These are phyloP conservation scores for Termitomyces sp. DNA, from an alignment of 768 basidiomycete genomes.

Conservation along the genomic window DNA sequence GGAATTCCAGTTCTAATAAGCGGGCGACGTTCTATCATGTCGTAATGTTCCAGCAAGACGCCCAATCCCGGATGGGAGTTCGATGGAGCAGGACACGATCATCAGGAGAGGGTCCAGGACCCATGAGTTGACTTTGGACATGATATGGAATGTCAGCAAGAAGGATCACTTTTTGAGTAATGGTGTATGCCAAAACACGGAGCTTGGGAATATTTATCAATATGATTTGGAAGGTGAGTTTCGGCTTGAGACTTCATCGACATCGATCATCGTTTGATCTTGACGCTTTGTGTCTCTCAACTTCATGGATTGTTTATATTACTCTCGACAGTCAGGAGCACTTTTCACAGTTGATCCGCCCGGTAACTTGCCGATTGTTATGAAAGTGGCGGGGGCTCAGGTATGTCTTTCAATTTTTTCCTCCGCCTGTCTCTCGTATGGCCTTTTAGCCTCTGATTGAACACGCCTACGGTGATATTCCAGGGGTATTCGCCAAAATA, in stretches of 20 bases:
- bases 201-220: slow-evolving; percentile 2
- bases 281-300: background rate
- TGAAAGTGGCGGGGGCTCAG: background rate
- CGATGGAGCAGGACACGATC: background rate
- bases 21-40: background rate
- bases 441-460: background rate
- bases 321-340: background rate
- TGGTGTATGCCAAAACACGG: background rate
- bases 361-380: background rate
- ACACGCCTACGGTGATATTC: background rate
- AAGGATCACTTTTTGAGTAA: background rate
- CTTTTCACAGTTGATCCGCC: background rate
- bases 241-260: background rate
- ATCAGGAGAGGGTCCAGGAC: background rate
- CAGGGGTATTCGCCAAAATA: background rate
- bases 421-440: background rate
- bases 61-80: background rate
- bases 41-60: background rate
- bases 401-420: background rate
- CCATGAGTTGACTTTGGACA: background rate
- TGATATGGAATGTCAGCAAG: background rate
- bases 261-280: background rate
- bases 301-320: background rate
- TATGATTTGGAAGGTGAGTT: slow-evolving; percentile 2
- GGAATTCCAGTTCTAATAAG: background rate